These are phyloP conservation scores for Cladosporium austrohemisphaericum DNA, from an alignment of 2,329 filamentous ascomycete species.

Conservation along the genomic window DNA sequence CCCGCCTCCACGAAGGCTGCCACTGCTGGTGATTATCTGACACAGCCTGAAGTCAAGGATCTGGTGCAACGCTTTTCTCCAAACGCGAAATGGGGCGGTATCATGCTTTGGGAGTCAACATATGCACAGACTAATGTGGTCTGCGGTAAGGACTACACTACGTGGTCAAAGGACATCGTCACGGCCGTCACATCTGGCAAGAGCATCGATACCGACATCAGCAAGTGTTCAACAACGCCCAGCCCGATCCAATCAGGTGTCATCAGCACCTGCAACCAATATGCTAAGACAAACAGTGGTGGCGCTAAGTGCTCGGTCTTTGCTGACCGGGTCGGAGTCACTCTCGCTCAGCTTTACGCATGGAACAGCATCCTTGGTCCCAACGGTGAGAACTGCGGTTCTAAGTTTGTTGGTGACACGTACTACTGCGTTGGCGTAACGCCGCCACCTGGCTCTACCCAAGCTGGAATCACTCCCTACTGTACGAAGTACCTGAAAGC, in stretches of 20 bases:
- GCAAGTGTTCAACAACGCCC: conserved; percentile 7
- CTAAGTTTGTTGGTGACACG: conserved; percentile 15
- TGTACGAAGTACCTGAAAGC: conserved; percentile 25
- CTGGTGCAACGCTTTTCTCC: conserved; percentile 44
- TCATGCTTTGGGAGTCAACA: conserved; percentile 59
- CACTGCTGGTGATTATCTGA: conserved; percentile 43
- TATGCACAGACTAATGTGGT: conserved; percentile 45
- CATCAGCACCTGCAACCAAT: conserved; percentile 18
- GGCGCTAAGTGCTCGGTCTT: conserved; percentile 17
- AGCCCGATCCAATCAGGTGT: conserved; percentile 17
- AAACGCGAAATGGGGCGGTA: conserved; percentile 50
- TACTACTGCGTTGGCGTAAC: conserved; percentile 19
- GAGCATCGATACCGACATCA: conserved; percentile 18
- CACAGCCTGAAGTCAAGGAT: conserved; percentile 42
- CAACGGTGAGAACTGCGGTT: conserved; percentile 19
- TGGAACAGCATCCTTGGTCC: conserved; percentile 20
- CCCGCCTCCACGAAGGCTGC: conserved; percentile 30
- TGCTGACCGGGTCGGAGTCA: conserved; percentile 13
- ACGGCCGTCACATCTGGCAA: conserved; percentile 20
- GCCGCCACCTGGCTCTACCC: conserved; percentile 24
- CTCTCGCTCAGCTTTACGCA: conserved; percentile 16
- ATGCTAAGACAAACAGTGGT: conserved; percentile 16
- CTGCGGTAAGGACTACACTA: conserved; percentile 43
- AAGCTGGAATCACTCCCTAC: conserved; percentile 22
- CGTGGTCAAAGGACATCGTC: conserved; percentile 48